Percentiles rank a stretch among this genome's conserved stretches.
phyloP scores from a whole-genome alignment of 768 basidiomycete genomes.

The Tubosaeta brunneosetosa region DNA sequence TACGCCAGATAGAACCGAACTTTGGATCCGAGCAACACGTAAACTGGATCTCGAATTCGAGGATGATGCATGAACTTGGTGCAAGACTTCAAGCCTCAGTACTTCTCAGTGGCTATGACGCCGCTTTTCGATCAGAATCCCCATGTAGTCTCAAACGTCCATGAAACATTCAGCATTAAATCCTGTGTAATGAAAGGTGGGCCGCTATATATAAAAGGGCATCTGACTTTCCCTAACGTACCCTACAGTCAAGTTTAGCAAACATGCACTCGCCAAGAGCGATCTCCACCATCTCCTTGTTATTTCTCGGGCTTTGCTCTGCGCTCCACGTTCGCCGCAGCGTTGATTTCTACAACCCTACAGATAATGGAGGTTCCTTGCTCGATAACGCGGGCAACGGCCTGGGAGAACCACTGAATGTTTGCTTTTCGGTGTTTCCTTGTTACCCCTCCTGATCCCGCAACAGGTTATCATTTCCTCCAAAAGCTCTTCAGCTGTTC shows the following conservation, averaged over 20 bases:
- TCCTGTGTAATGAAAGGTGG: too few relatives aligned
- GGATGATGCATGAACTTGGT: too few relatives aligned
- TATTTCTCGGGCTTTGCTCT: background rate
- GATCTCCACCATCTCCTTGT: background rate
- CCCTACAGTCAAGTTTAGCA: background rate
- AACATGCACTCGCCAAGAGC: background rate
- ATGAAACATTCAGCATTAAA: too few relatives aligned
- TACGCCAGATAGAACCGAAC: too few relatives aligned
- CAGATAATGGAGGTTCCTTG: slow-evolving; percentile 38
- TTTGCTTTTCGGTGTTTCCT: slow-evolving; percentile 4
- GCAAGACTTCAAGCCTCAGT: too few relatives aligned
- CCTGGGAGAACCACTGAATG: slow-evolving; percentile 44
- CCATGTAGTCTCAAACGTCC: too few relatives aligned
- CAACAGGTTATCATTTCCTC: slow-evolving; percentile 60
- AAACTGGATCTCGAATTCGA: too few relatives aligned
- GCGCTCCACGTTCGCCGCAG: background rate
- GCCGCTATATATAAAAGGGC: too few relatives aligned
- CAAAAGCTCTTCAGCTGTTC: slow-evolving; percentile 50
- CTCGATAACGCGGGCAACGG: slow-evolving; percentile 36
- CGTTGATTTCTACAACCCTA: slow-evolving; percentile 35
- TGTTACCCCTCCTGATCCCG: background rate
- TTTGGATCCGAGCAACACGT: too few relatives aligned
- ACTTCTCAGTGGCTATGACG: too few relatives aligned
- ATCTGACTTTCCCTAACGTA: too few relatives aligned
- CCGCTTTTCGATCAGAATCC: too few relatives aligned